Evolutionary conservation across 1,139 yeast genomes (phyloP).

Genomic region (Sugiyamaella grinbergsii): DNA sequence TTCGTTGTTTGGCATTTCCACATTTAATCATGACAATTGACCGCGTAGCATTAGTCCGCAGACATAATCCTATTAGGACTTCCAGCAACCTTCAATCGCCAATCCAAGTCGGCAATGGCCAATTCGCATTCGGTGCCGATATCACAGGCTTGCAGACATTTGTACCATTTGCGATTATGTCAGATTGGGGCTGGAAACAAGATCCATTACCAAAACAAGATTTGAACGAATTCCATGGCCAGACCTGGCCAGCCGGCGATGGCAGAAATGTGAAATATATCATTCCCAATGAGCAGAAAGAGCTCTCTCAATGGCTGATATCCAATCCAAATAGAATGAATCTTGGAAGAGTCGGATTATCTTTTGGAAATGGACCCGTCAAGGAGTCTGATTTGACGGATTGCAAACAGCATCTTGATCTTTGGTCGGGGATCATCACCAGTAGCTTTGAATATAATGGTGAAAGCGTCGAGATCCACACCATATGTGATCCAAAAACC

Average conservation of each 20-base stretch:
- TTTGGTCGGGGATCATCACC: constrained; percentile 16
- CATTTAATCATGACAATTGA: constrained; percentile 12
- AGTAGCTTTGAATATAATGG: constrained; percentile 13
- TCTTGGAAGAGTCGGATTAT: constrained; percentile 20
- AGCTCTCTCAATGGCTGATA: constrained; percentile 23
- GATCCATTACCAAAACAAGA: constrained; percentile 18
- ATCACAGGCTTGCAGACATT: constrained; percentile 24
- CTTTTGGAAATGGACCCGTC: constrained; percentile 6
- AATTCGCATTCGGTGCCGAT: constrained; percentile 23
- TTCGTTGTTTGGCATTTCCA: background rate
- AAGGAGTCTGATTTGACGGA: constrained; percentile 10
- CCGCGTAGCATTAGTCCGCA: constrained; percentile 16
- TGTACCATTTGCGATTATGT: constrained; percentile 23
- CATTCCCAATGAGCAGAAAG: constrained; percentile 24
- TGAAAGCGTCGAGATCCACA: constrained; percentile 4
- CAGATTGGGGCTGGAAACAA: constrained; percentile 24
- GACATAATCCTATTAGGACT: constrained; percentile 20
- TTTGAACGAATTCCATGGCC: constrained; percentile 15
- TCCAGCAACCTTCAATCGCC: constrained; percentile 15
- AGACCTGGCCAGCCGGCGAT: constrained; percentile 17
- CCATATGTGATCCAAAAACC: constrained; percentile 14
- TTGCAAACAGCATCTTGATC: constrained; percentile 14
- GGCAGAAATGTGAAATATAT: constrained; percentile 20
- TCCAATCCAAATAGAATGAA: constrained; percentile 24
- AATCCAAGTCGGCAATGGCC: constrained; percentile 22